Conservation (phyloP, 805 yeast genomes). For the Lipomyces spencermartinsiae region DNA sequence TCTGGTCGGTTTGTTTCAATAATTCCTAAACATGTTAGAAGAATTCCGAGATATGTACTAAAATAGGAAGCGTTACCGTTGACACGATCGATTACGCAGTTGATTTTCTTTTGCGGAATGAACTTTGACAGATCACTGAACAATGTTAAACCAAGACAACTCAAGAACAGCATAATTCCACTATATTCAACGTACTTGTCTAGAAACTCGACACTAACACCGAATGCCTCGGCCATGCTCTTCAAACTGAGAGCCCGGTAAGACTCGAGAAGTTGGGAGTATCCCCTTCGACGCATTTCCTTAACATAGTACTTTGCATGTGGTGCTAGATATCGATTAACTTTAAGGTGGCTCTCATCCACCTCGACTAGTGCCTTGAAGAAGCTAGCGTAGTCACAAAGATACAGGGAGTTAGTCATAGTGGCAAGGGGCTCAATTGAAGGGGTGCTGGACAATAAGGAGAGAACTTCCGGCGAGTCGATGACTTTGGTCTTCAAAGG, state of each 20-base stretch:
- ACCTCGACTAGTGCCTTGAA: slow-evolving; percentile 79
- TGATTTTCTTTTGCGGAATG: slow-evolving; percentile 90
- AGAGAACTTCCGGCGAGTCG: slow-evolving; percentile 91
- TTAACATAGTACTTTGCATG: slow-evolving; percentile 87
- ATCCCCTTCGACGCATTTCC: slow-evolving; percentile 93
- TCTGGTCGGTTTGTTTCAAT: slow-evolving; percentile 96
- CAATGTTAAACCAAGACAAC: background rate
- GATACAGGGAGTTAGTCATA: slow-evolving; percentile 83
- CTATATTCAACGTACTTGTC: slow-evolving; percentile 52
- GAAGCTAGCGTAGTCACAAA: slow-evolving; percentile 82
- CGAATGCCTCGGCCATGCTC: slow-evolving; percentile 94
- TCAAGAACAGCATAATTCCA: background rate
- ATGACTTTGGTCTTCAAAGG: slow-evolving; percentile 83
- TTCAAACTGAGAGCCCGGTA: slow-evolving; percentile 87
- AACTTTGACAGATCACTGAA: slow-evolving; percentile 78
- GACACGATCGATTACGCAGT: slow-evolving; percentile 94
- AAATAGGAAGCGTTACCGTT: slow-evolving; percentile 59
- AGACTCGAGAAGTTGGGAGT: slow-evolving; percentile 90
- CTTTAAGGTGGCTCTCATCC: slow-evolving; percentile 70
- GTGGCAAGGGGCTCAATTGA: slow-evolving; percentile 80
- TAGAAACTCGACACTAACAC: slow-evolving; percentile 83
- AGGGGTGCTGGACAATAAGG: slow-evolving; percentile 73
- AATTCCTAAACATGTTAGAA: slow-evolving; percentile 51
- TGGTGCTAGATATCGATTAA: slow-evolving; percentile 68
- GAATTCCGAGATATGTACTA: background rate